Conservation (phyloP, 129 eudicot genomes). For the Flaveria brownii region DNA sequence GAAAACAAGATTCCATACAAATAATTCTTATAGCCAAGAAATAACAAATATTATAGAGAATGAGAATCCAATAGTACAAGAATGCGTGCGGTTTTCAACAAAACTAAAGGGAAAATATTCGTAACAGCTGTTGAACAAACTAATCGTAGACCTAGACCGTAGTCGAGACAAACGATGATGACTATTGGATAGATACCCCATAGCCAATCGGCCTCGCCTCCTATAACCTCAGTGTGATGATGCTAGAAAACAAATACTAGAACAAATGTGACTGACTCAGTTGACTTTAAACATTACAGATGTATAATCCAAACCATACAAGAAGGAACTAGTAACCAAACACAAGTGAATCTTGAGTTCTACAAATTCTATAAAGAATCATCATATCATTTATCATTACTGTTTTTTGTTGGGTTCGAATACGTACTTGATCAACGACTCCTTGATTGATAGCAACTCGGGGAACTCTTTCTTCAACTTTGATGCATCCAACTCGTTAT, state of each 20-base stretch:
- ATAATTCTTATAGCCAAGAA: background rate
- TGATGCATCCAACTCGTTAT: slow-evolving; percentile 84
- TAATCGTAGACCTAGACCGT: background rate
- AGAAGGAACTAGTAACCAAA: slow-evolving; percentile 15
- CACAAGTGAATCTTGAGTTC: slow-evolving; percentile 27
- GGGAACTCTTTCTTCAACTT: slow-evolving; percentile 90
- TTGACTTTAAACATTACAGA: slow-evolving; percentile 32
- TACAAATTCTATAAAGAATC: slow-evolving; percentile 18
- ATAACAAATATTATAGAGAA: slow-evolving; percentile 26
- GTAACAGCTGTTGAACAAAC: slow-evolving; percentile 23
- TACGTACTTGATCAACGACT: slow-evolving; percentile 88
- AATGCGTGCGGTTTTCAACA: slow-evolving; percentile 22
- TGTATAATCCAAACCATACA: slow-evolving; percentile 32
- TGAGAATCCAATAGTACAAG: slow-evolving; percentile 37
- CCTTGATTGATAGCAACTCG: slow-evolving; percentile 77
- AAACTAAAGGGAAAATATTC: slow-evolving; percentile 19
- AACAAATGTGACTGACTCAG: slow-evolving; percentile 8
- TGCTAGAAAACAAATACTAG: slow-evolving; percentile 25
- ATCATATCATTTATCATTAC: background rate
- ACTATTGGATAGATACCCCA: slow-evolving; percentile 24
- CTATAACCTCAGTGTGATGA: slow-evolving; percentile 24
- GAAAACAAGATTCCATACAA: background rate
- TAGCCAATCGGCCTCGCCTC: slow-evolving; percentile 4
- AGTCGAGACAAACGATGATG: slow-evolving; percentile 17
- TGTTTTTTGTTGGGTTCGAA: slow-evolving; percentile 82